Evolutionary conservation across 129 eudicot species (phyloP).

Genomic region (Sambucus nigra): DNA sequence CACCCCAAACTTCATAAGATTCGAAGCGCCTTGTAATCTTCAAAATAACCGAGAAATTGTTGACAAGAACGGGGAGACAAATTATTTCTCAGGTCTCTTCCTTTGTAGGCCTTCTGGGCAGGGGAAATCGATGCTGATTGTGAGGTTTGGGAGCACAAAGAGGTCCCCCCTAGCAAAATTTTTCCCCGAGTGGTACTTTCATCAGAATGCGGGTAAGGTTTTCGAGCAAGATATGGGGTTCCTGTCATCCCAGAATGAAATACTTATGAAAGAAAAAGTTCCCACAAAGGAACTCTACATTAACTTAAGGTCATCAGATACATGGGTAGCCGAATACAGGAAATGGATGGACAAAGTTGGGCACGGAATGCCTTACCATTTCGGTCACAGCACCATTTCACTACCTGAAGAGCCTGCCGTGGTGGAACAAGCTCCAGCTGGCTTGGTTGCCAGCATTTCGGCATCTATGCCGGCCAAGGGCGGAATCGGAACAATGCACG

Average conservation of each 20-base stretch:
- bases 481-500: conserved; percentile 57
- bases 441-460: conserved; percentile 66
- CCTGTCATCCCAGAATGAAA: conserved; percentile 80
- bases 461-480: conserved; percentile 96
- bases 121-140: conserved; percentile 89
- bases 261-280: conserved; percentile 57
- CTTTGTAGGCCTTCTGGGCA: conserved; percentile 87
- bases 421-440: conserved; percentile 96
- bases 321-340: conserved; percentile 94
- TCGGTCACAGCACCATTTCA: conserved; percentile 71
- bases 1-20: conserved; percentile 47
- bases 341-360: conserved; percentile 99
- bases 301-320: conserved; percentile 71
- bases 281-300: conserved; percentile 77
- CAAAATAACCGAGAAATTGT: conserved; percentile 70
- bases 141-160: conserved; percentile 74
- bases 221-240: conserved; percentile 99
- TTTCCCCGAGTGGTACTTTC: conserved; percentile 77
- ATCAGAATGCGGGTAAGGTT: conserved; percentile 87
- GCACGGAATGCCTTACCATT: conserved; percentile 95
- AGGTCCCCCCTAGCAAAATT: conserved; percentile 44
- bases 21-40: conserved; percentile 92
- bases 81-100: conserved; percentile 69
- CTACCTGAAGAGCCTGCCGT: conserved; percentile 72
- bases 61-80: conserved; percentile 56